Evolutionary conservation across 2,329 filamentous ascomycete genomes (phyloP).

Genomic region (Pseudogymnoascus sp.): DNA sequence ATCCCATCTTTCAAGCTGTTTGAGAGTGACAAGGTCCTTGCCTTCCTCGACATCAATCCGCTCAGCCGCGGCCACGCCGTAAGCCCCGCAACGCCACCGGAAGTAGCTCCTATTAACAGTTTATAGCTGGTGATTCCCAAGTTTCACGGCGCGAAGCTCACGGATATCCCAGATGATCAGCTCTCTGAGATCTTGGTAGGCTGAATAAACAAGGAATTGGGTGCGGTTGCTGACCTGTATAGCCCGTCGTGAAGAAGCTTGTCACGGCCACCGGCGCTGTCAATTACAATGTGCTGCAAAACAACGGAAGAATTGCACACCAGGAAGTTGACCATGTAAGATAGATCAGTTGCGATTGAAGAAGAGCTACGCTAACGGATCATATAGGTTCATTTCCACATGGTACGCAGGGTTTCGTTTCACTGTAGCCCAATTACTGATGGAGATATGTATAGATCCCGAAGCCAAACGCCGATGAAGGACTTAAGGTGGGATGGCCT

Average conservation of each 20-base stretch:
- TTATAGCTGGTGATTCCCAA: constrained; percentile 85
- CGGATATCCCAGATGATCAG: constrained; percentile 85
- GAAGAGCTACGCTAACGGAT: constrained; percentile 14
- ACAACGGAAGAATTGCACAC: constrained; percentile 87
- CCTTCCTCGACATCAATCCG: constrained; percentile 94
- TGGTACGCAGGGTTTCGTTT: constrained; percentile 46
- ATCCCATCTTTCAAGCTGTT: constrained; percentile 96
- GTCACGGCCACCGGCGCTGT: constrained; percentile 65
- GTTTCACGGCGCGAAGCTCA: constrained; percentile 82
- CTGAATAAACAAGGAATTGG: constrained; percentile 15
- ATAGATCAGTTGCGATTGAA: neutral
- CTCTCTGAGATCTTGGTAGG: constrained; percentile 72
- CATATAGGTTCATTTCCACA: constrained; percentile 78
- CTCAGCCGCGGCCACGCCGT: constrained; percentile 85
- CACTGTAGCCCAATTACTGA: constrained; percentile 8
- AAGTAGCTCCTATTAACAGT: constrained; percentile 5
- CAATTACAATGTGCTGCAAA: constrained; percentile 93
- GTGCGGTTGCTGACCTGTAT: constrained; percentile 13
- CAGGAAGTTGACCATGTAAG: constrained; percentile 86
- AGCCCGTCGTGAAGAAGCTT: constrained; percentile 81
- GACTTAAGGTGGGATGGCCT: constrained; percentile 75
- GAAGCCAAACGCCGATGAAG: constrained; percentile 79
- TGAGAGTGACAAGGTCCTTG: constrained; percentile 86
- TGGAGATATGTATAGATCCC: constrained; percentile 62
- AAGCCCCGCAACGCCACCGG: constrained; percentile 30